phyloP scores from a whole-genome alignment of 371 early-diverging fungal species.

The Apophysomyces elegans region DNA sequence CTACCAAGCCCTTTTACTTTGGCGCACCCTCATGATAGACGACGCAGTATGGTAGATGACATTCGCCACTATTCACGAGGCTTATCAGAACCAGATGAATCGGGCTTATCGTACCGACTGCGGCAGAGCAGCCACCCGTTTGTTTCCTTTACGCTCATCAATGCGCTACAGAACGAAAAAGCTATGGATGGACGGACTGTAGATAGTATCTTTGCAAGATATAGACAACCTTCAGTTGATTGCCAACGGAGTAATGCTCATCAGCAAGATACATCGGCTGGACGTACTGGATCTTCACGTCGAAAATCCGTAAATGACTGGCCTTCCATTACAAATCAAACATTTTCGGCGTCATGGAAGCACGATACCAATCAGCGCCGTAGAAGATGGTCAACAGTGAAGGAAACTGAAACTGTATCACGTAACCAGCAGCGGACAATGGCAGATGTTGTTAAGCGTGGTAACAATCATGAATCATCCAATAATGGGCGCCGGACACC shows the following conservation, averaged over 20 bases:
- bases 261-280: conserved; percentile 1
- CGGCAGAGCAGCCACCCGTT: neutral
- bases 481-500: conserved; percentile 10
- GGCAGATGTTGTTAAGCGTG: conserved; percentile 19
- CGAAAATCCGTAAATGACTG: conserved; percentile 20
- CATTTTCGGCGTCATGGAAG: conserved; percentile 8
- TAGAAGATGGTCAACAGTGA: conserved; percentile 33
- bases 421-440: conserved; percentile 9
- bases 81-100: neutral
- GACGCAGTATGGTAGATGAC: neutral
- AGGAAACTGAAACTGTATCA: conserved; percentile 11
- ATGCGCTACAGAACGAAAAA: neutral
- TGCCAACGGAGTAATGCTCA: neutral
- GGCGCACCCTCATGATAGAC: neutral
- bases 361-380: conserved; percentile 16
- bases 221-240: conserved; percentile 9
- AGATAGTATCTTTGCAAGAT: conserved; percentile 31
- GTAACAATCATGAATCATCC: neutral
- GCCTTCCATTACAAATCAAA: conserved; percentile 21
- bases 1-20: neutral
- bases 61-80: neutral
- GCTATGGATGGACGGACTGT: conserved; percentile 16
- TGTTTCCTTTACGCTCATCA: neutral
- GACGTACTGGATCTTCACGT: conserved; percentile 5
- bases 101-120: neutral